A percentile compares a stretch with the other conserved stretches of the same genome.
Conservation (phyloP, 176 grass and related monocot genomes). For the Avena eriantha region DNA sequence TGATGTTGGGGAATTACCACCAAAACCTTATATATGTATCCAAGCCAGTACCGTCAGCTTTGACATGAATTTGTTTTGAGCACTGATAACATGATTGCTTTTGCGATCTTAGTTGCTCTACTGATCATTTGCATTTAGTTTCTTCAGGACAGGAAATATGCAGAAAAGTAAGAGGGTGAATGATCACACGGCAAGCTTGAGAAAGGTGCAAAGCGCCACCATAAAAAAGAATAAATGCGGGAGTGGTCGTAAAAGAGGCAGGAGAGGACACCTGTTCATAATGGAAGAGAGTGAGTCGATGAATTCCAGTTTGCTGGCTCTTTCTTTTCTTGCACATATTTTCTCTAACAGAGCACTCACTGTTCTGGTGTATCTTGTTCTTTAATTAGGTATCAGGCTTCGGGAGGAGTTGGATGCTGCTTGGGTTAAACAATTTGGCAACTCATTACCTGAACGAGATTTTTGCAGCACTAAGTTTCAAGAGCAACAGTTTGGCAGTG, state of each 20-base stretch:
- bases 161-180: neutral
- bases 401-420: neutral
- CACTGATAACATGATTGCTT: neutral
- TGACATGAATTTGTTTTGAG: neutral
- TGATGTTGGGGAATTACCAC: neutral
- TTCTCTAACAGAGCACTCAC: neutral
- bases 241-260: neutral
- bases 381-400: neutral
- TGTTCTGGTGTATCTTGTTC: neutral
- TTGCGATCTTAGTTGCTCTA: neutral
- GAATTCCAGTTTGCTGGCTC: neutral
- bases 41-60: neutral
- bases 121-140: slow-evolving; percentile 20
- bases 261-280: neutral
- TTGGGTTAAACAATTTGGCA: neutral
- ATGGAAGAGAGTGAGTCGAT: neutral
- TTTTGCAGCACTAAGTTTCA: neutral
- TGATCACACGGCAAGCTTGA: neutral
- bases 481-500: neutral
- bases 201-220: slow-evolving; percentile 14
- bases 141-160: slow-evolving; percentile 33
- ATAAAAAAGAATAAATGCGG: neutral
- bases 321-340: neutral
- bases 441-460: neutral
- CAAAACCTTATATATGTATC: neutral